Evolutionary conservation across 2,329 filamentous ascomycete genomes (phyloP), one percentile per base, ranked within the genome.

Genomic region (Domatiomyces globalis): DNA sequence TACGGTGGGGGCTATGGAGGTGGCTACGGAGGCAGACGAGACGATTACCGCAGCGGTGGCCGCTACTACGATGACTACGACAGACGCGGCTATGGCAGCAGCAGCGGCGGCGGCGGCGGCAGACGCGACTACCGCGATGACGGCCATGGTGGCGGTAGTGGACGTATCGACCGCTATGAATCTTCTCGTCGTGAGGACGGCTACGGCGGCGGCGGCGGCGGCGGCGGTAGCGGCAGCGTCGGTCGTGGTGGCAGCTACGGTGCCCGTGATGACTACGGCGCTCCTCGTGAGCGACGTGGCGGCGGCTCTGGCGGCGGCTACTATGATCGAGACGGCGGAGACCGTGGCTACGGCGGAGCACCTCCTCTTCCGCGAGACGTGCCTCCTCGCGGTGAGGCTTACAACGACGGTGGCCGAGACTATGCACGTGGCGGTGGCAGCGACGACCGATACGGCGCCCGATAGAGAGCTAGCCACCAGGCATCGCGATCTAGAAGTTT

Each of bases 211-310:
- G 69, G 68, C 50, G 66, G 66, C n/a, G n/a, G n/a, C n/a, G n/a
- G n/a, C n/a, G n/a, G n/a, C 48, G 62, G 67, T 43, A 61, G 69
- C 52, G 69, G 69, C 54, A 70, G 66, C 48, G 67, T 67, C 57
- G 67, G 73, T 54, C 68, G 68, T 51, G 77, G 76, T 64, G 76
- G 77, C 58, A 73, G 75, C 58, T 73, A 73, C 60, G 71, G 72
- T 58, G 72, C 74, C 60, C 66, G 69, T 66, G 68, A 69, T 55
- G 66, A 67, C 60, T 71, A 71, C 54, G 68, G 67, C 39, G 63
- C 69, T 54, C 22, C 20, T 47, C 20, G 27, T 47, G 20, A 33
- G 17, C 45, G 45, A 9, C 19, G 45, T 33, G 65, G 68, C 56
- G 66, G 69, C 53, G 70, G 67, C 49, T 43, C 56, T 56, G 66